These are phyloP conservation scores for Sungouiella thailandica DNA, from an alignment of 805 yeast species.

Conservation along the genomic window DNA sequence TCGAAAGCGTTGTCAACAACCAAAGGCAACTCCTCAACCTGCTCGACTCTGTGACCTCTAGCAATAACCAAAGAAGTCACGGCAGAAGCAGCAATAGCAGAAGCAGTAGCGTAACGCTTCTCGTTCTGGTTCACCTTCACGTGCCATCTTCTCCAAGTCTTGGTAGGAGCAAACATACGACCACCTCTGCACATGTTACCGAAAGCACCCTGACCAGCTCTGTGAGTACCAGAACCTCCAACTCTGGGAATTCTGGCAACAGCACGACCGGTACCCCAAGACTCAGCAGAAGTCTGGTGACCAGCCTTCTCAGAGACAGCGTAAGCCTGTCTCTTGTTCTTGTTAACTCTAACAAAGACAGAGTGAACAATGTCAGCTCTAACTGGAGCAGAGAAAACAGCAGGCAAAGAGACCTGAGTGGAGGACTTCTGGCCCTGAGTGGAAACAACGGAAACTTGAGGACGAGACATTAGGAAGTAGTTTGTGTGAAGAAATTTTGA, in stretches of 20 bases:
- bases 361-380: slow-evolving; percentile 99
- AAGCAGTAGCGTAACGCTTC: slow-evolving; percentile 99
- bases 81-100: slow-evolving; percentile 98
- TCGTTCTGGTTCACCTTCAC: slow-evolving; percentile 99
- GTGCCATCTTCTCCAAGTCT: slow-evolving; percentile 99
- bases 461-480: slow-evolving; percentile 55
- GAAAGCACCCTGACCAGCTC: slow-evolving; percentile 99
- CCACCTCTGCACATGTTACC: slow-evolving; percentile 99
- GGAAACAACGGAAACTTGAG: slow-evolving; percentile 94
- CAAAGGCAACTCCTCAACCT: slow-evolving; percentile 96
- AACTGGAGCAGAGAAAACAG: slow-evolving; percentile 99
- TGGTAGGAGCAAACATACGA: slow-evolving; percentile 99
- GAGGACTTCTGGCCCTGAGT: slow-evolving; percentile 82
- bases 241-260: slow-evolving; percentile 99
- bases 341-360: slow-evolving; percentile 97
- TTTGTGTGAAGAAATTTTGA: too few relatives aligned
- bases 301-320: slow-evolving; percentile 99
- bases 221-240: slow-evolving; percentile 99
- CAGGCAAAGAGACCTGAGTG: slow-evolving; percentile 88
- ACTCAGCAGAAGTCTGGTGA: slow-evolving; percentile 99
- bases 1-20: slow-evolving; percentile 93
- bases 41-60: slow-evolving; percentile 99
- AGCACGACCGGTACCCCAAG: slow-evolving; percentile 99
- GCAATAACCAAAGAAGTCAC: slow-evolving; percentile 98
- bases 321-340: slow-evolving; percentile 99